Percentiles rank a stretch among this genome's conserved stretches.
Conservation (phyloP, 2,329 filamentous ascomycete species). For the Aureobasidium namibiae region DNA sequence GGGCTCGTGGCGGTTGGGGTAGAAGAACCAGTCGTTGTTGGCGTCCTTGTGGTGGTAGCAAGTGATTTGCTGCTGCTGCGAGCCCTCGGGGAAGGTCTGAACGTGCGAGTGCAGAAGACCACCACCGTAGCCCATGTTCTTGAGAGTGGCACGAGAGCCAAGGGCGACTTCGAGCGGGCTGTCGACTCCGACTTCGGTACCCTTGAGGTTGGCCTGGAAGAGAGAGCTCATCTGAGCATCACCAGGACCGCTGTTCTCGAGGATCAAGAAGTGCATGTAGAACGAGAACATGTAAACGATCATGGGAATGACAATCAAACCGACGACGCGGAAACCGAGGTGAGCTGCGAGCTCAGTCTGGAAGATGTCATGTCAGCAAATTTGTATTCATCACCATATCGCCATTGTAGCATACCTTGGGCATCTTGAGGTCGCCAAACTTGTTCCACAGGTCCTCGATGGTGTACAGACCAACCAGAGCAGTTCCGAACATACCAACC, state of each 20-base stretch:
- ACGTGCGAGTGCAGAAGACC: constrained; percentile 94
- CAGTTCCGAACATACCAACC: constrained; percentile 92
- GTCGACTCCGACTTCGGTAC: constrained; percentile 88
- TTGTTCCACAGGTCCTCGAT: constrained; percentile 96
- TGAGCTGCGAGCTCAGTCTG: constrained; percentile 65
- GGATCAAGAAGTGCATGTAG: constrained; percentile 84
- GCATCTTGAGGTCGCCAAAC: constrained; percentile 90
- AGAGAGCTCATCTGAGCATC: constrained; percentile 99
- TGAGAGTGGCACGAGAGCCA: constrained; percentile 84
- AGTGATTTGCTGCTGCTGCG: constrained; percentile 89
- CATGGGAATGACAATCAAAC: constrained; percentile 80
- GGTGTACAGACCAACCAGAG: constrained; percentile 90
- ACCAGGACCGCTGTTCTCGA: constrained; percentile 88
- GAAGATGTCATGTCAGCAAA: neutral
- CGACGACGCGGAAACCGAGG: constrained; percentile 68
- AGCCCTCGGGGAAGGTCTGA: constrained; percentile 92
- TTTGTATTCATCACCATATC: neutral
- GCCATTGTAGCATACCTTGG: constrained; percentile 49
- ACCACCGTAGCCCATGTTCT: constrained; percentile 99
- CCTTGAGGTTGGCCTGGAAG: constrained; percentile 92
- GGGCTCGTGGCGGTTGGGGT: constrained; percentile 73
- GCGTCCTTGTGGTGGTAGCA: constrained; percentile 99
- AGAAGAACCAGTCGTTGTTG: constrained; percentile 99
- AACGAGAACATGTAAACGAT: constrained; percentile 95
- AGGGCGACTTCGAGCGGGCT: constrained; percentile 87